Evolutionary conservation across 1,284 basidiomycete species (phyloP).

Genomic region (Vanrija humicola): DNA sequence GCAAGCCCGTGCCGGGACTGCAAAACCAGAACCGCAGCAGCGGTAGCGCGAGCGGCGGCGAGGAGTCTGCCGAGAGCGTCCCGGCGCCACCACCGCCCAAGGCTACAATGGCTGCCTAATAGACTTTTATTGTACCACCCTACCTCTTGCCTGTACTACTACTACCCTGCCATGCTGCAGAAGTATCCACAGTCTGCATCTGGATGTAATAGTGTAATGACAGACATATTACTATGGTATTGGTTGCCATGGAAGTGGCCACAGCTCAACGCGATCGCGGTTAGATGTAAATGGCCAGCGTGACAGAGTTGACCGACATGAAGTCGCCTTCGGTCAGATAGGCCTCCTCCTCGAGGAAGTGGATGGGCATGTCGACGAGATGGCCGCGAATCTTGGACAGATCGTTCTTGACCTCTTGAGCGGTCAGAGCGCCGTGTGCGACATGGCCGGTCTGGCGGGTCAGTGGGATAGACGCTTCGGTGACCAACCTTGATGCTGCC

Average conservation of each 20-base stretch:
- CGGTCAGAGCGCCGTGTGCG: constrained; percentile 58
- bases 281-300: constrained; percentile 42
- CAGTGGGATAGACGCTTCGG: constrained; percentile 7
- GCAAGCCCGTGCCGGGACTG: constrained; percentile 24
- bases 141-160: too few species aligned
- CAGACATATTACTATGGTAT: background rate
- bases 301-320: constrained; percentile 39
- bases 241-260: too few species aligned
- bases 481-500: constrained; percentile 22
- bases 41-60: too few species aligned
- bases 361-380: constrained; percentile 52
- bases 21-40: background rate
- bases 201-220: background rate
- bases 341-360: constrained; percentile 25
- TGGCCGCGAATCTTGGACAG: constrained; percentile 60
- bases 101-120: too few species aligned
- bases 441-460: constrained; percentile 70
- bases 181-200: constrained; percentile 6
- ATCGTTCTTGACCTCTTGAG: constrained; percentile 67
- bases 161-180: background rate
- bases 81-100: too few species aligned
- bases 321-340: constrained; percentile 25
- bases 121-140: too few species aligned
- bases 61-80: too few species aligned
- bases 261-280: too few species aligned